Base-by-base conservation (phyloP, 805 yeast genomes). In the Ogataea wickerhamii region DNA sequence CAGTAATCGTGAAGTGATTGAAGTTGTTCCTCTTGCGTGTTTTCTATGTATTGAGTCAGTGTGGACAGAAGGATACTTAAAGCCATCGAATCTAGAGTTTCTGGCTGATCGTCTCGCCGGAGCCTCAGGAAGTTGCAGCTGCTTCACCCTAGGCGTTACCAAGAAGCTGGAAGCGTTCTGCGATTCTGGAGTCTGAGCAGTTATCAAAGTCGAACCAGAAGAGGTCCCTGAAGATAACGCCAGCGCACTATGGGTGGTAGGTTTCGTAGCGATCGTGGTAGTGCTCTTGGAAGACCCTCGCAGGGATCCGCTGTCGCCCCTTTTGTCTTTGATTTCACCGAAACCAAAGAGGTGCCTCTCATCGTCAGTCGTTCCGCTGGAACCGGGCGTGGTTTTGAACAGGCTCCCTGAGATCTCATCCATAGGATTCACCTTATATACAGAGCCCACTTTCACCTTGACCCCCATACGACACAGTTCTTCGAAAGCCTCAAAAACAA, bases 401-500 rank as follows among this genome's bases (percentile, higher is more conserved):
- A 49, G 30, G 14, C 36, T 42, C 10, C 49, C 51, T 11, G 53
- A 49, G 6, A 46, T 43, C 27, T 44, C 52, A 30, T 43, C 48
- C 19, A 47, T 40, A 18, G 52, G 41, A 23, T 48, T 45, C 6
- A 44, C 45, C 40, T 70, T 71, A 56, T 68, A 80, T 20, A 80
- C 66, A 0, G 78, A 59, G 45, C 74, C 74, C 5, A 81, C 77
- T 41, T 78, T 76, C 14, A 87, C 71, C 41, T 74, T 74, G 14
- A 82, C 86, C 10, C 95, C 93, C 63, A 82, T 64, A 33, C 71
- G 69, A 51, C 87, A 78, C 33, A 93, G 64, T 29, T 81, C 80
- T 47, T 81, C 87, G 46, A 87, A 80, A 0, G 96, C 87, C 55
- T 87, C 96, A 75, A 93, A 87, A 28, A 87, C 71, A 54, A 70